Evolutionary conservation across 768 basidiomycete species (phyloP).

Genomic region (Phylloporus sp.): DNA sequence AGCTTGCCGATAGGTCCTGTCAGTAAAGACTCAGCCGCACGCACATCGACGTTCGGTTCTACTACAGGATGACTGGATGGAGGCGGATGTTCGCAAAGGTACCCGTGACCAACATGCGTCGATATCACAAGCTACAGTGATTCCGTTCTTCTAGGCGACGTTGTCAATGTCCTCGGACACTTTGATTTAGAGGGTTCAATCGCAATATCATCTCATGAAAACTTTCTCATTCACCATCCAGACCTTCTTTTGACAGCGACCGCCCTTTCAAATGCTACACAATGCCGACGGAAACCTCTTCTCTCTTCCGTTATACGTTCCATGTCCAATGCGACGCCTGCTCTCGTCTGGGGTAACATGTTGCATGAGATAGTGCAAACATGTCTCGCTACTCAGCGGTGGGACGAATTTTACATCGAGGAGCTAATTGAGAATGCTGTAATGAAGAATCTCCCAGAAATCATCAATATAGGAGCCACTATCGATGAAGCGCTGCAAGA

Average conservation of each 20-base stretch:
- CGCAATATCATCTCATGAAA: constrained; percentile 55
- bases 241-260: constrained; percentile 92
- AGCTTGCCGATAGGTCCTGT: constrained; percentile 41
- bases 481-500: constrained; percentile 67
- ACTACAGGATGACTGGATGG: constrained; percentile 76
- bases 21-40: constrained; percentile 41
- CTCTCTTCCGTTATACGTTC: constrained; percentile 61
- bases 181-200: constrained; percentile 42
- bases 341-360: constrained; percentile 88
- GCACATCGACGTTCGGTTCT: constrained; percentile 47
- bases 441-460: constrained; percentile 49
- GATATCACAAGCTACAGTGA: background rate
- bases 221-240: constrained; percentile 84
- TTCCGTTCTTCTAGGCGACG: constrained; percentile 56
- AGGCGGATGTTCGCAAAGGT: constrained; percentile 62
- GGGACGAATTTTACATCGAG: constrained; percentile 64
- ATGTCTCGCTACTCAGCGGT: constrained; percentile 57
- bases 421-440: constrained; percentile 55
- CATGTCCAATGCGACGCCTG: constrained; percentile 55
- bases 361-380: constrained; percentile 89
- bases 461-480: constrained; percentile 54
- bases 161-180: constrained; percentile 69
- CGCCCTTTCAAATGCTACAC: constrained; percentile 74
- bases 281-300: constrained; percentile 86
- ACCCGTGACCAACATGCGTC: constrained; percentile 7